Evolutionary conservation across 768 basidiomycete genomes (phyloP), one percentile per base, ranked within the genome.

Genomic region (Dendrothele bispora): DNA sequence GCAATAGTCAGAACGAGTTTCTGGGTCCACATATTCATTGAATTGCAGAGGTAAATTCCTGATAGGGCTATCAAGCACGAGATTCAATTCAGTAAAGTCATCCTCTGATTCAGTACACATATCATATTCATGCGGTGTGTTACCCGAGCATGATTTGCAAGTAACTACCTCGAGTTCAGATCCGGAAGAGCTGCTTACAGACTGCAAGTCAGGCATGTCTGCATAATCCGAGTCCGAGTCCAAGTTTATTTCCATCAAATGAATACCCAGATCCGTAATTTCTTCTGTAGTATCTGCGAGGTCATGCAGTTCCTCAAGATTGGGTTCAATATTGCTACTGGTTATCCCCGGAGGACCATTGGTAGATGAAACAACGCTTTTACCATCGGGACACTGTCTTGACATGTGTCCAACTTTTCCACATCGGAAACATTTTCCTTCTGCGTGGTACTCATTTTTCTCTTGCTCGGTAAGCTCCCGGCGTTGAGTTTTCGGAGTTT

Each of bases 371-470:
- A n/a, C n/a, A n/a, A n/a, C n/a, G 6, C 18, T 25, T 18, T 50
- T 50, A 7, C 48, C 41, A 11, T 43, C 7, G 14, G 48, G 48
- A 20, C 48, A 49, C 28, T 43, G 48, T 27, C 41, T 17, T 6
- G 41, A 22, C 48, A 50, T 50, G 24, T 50, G 48, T 7, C 48
- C 48, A 7, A 35, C 30, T 17, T 38, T 42, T 8, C 36, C 36
- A 39, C 49, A 50, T 28, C 36, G 49, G 42, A 50, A 50, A 24
- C 49, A 50, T 32, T 39, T 44, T 5, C 49, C 49, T 3, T 24
- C 20, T 6, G 49, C 41, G 5, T 43, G 34, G 17, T 38, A 44
- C 10, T 50, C 49, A 4, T 50, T 43, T 26, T 50, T 50, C 25
- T 50, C 49, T 12, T 50, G 43, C 10, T 50, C 42, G 21, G 49